Evolutionary conservation across 2,329 filamentous ascomycete genomes (phyloP).

Genomic region (Emydomyces testavorans): DNA sequence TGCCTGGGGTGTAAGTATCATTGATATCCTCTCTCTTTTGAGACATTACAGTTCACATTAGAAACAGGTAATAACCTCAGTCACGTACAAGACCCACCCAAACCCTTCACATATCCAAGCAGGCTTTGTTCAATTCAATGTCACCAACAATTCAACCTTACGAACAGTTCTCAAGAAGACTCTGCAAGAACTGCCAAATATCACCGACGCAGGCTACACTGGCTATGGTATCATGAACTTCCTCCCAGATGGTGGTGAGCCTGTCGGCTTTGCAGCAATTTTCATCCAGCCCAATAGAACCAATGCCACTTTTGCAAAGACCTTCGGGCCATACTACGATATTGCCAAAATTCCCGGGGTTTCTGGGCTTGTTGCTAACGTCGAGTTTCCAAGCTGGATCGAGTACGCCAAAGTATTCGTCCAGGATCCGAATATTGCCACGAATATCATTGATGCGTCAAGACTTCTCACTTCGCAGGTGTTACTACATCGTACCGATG

Average conservation of each 20-base stretch:
- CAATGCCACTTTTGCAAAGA: conserved; percentile 19
- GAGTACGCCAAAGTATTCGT: conserved; percentile 22
- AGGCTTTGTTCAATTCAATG: conserved; percentile 22
- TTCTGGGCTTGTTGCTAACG: conserved; percentile 13
- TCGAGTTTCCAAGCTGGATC: conserved; percentile 23
- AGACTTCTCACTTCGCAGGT: conserved; percentile 22
- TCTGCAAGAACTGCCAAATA: conserved; percentile 19
- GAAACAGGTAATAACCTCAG: conserved; percentile 18
- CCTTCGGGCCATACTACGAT: conserved; percentile 17
- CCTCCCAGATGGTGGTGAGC: neutral
- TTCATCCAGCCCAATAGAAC: conserved; percentile 25
- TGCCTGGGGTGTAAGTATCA: conserved; percentile 20
- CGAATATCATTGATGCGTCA: conserved; percentile 24
- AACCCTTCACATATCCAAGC: conserved; percentile 23
- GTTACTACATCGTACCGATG: conserved; percentile 18
- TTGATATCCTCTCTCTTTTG: neutral
- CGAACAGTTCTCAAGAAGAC: conserved; percentile 18
- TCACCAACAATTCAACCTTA: conserved; percentile 17
- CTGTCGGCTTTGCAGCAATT: conserved; percentile 22
- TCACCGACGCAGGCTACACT: conserved; percentile 24
- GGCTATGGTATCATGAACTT: conserved; percentile 21
- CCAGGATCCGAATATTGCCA: conserved; percentile 25
- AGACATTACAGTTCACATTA: neutral
- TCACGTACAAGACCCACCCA: conserved; percentile 22
- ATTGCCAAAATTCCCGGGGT: conserved; percentile 19